Evolutionary conservation across 495 filamentous ascomycete species (phyloP).

Genomic region (Monascus purpureus): DNA sequence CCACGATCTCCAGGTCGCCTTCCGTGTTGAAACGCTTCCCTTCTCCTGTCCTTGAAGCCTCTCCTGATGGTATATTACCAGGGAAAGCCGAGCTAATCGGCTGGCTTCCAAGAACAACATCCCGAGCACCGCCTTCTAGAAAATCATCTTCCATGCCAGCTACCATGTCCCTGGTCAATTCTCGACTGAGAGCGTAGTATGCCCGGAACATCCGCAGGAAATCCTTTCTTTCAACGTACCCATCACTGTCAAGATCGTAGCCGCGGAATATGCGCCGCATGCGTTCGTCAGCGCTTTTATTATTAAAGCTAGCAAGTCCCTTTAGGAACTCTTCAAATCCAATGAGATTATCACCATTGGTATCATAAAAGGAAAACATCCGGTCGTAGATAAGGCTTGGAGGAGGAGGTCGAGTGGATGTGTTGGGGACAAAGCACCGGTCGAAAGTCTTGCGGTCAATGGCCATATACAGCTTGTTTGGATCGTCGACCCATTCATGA

Average conservation of each 20-base stretch:
- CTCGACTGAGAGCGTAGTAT: slow-evolving; percentile 73
- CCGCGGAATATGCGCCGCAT: slow-evolving; percentile 67
- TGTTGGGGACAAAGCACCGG: slow-evolving; percentile 72
- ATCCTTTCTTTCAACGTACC: slow-evolving; percentile 74
- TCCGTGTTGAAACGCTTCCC: slow-evolving; percentile 45
- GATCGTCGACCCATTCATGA: slow-evolving; percentile 72
- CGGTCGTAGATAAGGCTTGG: slow-evolving; percentile 90
- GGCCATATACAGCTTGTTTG: slow-evolving; percentile 58
- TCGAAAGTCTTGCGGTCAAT: slow-evolving; percentile 89
- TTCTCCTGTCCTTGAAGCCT: slow-evolving; percentile 41
- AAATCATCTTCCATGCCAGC: slow-evolving; percentile 69
- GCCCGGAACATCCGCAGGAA: slow-evolving; percentile 85
- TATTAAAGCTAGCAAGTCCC: slow-evolving; percentile 68
- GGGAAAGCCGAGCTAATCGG: slow-evolving; percentile 63
- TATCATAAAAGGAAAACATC: slow-evolving; percentile 93
- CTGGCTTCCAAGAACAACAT: slow-evolving; percentile 59
- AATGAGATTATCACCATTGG: slow-evolving; percentile 74
- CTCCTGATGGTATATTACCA: slow-evolving; percentile 47
- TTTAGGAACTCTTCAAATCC: slow-evolving; percentile 87
- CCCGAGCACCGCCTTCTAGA: slow-evolving; percentile 57
- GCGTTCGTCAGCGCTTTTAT: slow-evolving; percentile 50
- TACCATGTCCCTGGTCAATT: slow-evolving; percentile 73
- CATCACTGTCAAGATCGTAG: slow-evolving; percentile 85
- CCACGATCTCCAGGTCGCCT: slow-evolving; percentile 49
- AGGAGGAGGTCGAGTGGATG: slow-evolving; percentile 55